Conservation (phyloP, 345 rosid genomes). For the Conringia planisiliqua region DNA sequence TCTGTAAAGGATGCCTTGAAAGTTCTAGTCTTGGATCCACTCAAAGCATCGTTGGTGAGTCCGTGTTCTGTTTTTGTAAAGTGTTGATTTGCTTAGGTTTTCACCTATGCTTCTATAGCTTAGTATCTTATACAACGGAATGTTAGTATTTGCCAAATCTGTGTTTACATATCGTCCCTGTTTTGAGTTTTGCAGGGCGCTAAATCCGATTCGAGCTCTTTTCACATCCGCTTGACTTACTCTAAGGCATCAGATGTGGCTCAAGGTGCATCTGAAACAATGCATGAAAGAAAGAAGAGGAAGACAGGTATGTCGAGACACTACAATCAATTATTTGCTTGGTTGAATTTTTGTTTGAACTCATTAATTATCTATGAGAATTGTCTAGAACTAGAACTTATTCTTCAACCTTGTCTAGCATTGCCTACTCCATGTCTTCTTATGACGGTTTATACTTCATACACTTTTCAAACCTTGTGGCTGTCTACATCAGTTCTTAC, state of each 20-base stretch:
- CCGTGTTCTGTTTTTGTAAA: not conserved
- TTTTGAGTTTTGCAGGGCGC: constrained; percentile 65
- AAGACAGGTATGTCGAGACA: constrained; percentile 50
- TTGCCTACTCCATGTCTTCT: not conserved
- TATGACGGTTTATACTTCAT: not conserved
- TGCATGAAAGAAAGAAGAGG: constrained; percentile 54
- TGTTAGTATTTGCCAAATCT: not conserved
- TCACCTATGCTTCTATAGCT: not conserved
- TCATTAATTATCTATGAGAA: not conserved
- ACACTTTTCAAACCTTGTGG: not conserved
- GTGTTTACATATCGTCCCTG: constrained; percentile 9
- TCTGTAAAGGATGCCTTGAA: constrained; percentile 78
- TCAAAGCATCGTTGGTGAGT: constrained; percentile 64
- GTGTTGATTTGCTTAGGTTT: constrained; percentile 8
- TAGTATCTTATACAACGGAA: not conserved
- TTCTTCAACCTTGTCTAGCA: not conserved
- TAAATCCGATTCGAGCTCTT: constrained; percentile 54
- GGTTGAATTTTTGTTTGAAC: not conserved
- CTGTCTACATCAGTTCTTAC: not conserved
- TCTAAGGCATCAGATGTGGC: constrained; percentile 35
- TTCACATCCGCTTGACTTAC: constrained; percentile 70
- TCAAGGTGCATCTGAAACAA: constrained; percentile 31
- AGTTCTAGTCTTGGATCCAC: constrained; percentile 45
- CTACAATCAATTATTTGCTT: not conserved
- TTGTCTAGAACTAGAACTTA: not conserved